These are phyloP conservation scores for Scedosporium boydii DNA, from an alignment of 2,329 filamentous ascomycete species.

Conservation along the genomic window DNA sequence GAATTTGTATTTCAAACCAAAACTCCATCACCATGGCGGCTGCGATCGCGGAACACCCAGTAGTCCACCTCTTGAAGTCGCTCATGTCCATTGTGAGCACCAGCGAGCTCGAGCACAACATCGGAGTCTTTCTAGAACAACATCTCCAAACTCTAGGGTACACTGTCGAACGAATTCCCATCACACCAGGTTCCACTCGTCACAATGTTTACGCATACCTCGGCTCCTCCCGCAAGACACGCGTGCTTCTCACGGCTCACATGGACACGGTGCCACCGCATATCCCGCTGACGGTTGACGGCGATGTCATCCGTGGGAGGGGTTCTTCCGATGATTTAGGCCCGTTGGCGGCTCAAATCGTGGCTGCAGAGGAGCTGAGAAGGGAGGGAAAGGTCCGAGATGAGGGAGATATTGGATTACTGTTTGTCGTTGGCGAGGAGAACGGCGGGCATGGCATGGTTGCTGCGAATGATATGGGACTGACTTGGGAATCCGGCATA, in stretches of 20 bases:
- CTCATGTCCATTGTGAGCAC: slow-evolving; percentile 26
- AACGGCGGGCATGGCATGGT: slow-evolving; percentile 72
- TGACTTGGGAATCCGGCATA: slow-evolving; percentile 55
- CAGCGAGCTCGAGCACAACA: slow-evolving; percentile 25
- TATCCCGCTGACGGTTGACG: slow-evolving; percentile 55
- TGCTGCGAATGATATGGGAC: slow-evolving; percentile 21
- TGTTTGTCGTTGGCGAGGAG: slow-evolving; percentile 79
- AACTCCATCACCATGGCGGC: not conserved
- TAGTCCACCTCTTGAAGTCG: slow-evolving; percentile 19
- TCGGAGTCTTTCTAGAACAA: slow-evolving; percentile 22
- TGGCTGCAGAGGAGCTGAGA: slow-evolving; percentile 51
- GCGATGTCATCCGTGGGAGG: slow-evolving; percentile 55
- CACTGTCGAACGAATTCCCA: slow-evolving; percentile 25
- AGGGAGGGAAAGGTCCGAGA: slow-evolving; percentile 29
- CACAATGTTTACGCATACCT: slow-evolving; percentile 30
- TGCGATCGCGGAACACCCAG: slow-evolving; percentile 12
- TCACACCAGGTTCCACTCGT: slow-evolving; percentile 19
- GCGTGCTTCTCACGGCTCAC: slow-evolving; percentile 65
- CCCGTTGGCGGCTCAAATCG: slow-evolving; percentile 63
- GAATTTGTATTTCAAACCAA: too few relatives aligned
- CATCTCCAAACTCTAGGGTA: slow-evolving; percentile 22
- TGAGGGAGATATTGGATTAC: slow-evolving; percentile 44
- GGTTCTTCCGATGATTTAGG: slow-evolving; percentile 66
- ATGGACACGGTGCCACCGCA: slow-evolving; percentile 72
- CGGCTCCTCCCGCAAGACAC: slow-evolving; percentile 20